These are phyloP conservation scores for Saturnispora gosingensis DNA, from an alignment of 805 yeast species.

Conservation along the genomic window DNA sequence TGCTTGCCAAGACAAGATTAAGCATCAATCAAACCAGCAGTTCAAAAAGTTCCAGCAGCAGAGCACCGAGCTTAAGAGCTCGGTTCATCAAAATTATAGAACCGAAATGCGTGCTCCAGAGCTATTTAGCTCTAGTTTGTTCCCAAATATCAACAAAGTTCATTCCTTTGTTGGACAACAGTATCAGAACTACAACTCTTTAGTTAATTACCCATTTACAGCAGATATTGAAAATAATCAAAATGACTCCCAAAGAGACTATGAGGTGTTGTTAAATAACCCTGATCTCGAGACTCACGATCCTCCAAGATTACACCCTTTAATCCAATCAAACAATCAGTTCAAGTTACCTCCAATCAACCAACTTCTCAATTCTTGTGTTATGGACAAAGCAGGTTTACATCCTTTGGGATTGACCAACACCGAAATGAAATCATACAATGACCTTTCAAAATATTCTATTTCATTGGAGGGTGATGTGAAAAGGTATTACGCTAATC, in stretches of 20 bases:
- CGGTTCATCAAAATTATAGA: background rate
- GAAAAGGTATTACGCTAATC: constrained; percentile 4
- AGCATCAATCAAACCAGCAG: constrained; percentile 32
- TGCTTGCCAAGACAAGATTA: constrained; percentile 32
- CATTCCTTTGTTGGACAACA: constrained; percentile 21
- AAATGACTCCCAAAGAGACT: constrained; percentile 40
- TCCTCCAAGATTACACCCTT: constrained; percentile 1
- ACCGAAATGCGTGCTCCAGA: background rate
- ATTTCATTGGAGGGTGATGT: constrained; percentile 8
- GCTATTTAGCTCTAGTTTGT: constrained; percentile 2
- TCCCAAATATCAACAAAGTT: constrained; percentile 15
- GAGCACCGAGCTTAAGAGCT: constrained; percentile 18
- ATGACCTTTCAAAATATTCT: constrained; percentile 5
- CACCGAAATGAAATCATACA: constrained; percentile 6
- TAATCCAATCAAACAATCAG: constrained; percentile 6
- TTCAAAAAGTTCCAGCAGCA: constrained; percentile 32
- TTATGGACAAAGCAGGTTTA: constrained; percentile 15
- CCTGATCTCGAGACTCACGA: constrained; percentile 32
- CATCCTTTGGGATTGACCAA: constrained; percentile 14
- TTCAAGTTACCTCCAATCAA: constrained; percentile 19
- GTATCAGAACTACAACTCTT: constrained; percentile 17
- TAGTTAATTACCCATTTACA: constrained; percentile 42
- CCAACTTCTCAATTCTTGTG: constrained; percentile 10
- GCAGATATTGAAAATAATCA: constrained; percentile 43
- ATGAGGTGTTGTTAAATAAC: constrained; percentile 39